Evolutionary conservation across 1,139 yeast genomes (phyloP).

Genomic region (Blastobotrys proliferans): DNA sequence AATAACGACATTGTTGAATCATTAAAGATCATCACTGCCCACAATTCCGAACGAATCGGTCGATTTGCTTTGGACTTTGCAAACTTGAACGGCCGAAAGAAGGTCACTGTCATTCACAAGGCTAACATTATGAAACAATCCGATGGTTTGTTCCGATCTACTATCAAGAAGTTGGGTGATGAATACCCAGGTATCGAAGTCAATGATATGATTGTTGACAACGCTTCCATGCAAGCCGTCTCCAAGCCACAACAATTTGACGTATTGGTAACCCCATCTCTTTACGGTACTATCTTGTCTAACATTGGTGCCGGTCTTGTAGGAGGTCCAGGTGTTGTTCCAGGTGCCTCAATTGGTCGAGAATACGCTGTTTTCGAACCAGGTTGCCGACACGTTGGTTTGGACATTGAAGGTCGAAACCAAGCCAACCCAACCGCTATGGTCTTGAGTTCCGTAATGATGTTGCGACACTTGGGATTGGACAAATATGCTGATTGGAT

Average conservation of each 20-base stretch:
- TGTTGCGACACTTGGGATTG: slow-evolving; percentile 92
- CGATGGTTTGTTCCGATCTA: slow-evolving; percentile 95
- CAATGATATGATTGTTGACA: slow-evolving; percentile 94
- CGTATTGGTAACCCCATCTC: slow-evolving; percentile 95
- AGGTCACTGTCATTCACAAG: slow-evolving; percentile 96
- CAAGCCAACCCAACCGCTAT: slow-evolving; percentile 98
- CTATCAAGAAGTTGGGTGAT: slow-evolving; percentile 85
- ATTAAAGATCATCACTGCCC: slow-evolving; percentile 88
- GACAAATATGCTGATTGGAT: slow-evolving; percentile 80
- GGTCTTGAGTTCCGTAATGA: slow-evolving; percentile 84
- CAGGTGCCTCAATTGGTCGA: slow-evolving; percentile 98
- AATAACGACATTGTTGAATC: slow-evolving; percentile 98
- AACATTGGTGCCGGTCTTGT: slow-evolving; percentile 98
- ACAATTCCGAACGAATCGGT: slow-evolving; percentile 95
- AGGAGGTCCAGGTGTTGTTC: slow-evolving; percentile 98
- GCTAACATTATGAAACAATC: slow-evolving; percentile 99
- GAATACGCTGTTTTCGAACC: slow-evolving; percentile 98
- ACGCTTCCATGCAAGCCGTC: slow-evolving; percentile 99
- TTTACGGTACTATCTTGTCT: slow-evolving; percentile 95
- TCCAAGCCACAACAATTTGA: slow-evolving; percentile 97
- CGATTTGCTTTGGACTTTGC: slow-evolving; percentile 97
- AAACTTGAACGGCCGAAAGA: slow-evolving; percentile 81
- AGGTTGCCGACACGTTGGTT: slow-evolving; percentile 99
- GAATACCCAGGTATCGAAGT: slow-evolving; percentile 83
- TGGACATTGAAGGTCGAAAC: slow-evolving; percentile 91